phyloP scores from a whole-genome alignment of 2,329 filamentous ascomycete species.

The Blastomyces parvus region DNA sequence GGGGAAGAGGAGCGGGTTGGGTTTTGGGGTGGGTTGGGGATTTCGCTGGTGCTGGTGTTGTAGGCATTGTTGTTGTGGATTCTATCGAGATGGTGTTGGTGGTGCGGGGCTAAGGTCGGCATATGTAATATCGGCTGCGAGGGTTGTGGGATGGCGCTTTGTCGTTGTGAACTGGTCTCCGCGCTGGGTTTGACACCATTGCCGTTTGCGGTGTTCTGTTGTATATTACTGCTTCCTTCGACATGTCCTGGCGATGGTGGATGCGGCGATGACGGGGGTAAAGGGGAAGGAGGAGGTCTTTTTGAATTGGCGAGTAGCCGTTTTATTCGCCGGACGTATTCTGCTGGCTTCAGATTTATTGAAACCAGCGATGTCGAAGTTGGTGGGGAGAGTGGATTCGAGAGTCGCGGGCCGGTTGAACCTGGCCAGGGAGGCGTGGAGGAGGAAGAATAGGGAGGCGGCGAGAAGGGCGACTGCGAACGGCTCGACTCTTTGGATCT shows the following conservation, averaged over 20 bases:
- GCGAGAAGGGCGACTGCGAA: conserved; percentile 4
- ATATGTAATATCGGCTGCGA: neutral
- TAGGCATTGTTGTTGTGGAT: neutral
- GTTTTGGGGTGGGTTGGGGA: neutral
- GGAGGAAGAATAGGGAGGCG: conserved; percentile 1
- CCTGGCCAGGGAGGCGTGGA: neutral
- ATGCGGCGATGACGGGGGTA: neutral
- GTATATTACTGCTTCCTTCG: neutral
- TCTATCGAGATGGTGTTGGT: neutral
- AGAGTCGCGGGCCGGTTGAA: neutral
- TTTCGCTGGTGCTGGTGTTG: neutral
- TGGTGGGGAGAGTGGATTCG: neutral
- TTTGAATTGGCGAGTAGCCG: neutral
- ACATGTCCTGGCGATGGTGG: neutral
- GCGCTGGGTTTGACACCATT: neutral
- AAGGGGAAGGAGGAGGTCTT: neutral
- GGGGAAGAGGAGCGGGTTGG: neutral
- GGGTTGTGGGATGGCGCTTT: neutral
- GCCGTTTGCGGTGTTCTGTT: neutral
- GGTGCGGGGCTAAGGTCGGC: neutral
- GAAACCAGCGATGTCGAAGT: conserved; percentile 3
- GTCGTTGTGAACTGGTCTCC: neutral
- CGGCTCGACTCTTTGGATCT: neutral
- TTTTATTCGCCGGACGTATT: conserved; percentile 6
- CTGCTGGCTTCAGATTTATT: conserved; percentile 1